phyloP scores from a whole-genome alignment of 2,329 filamentous ascomycete genomes.

The Clonostachys sp. region DNA sequence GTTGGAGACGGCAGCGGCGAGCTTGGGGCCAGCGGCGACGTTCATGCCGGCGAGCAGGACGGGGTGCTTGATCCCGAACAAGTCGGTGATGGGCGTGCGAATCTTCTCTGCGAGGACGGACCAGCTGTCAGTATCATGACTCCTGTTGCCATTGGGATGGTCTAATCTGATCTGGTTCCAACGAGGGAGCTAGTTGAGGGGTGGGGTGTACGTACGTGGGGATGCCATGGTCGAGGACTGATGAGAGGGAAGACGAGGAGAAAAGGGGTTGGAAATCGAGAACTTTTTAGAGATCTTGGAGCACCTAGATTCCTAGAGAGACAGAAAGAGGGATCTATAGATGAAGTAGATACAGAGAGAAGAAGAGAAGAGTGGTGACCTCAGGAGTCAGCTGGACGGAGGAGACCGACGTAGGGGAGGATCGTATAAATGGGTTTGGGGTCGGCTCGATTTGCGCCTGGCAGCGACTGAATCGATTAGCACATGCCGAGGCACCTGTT shows the following conservation, averaged over 20 bases:
- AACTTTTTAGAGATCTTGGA: neutral
- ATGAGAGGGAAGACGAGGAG: neutral
- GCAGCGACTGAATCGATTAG: neutral
- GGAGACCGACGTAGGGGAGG: neutral
- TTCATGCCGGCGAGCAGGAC: constrained; percentile 98
- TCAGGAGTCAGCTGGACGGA: constrained; percentile 5
- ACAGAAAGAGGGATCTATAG: neutral
- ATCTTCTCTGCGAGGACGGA: constrained; percentile 43
- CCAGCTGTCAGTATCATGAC: neutral
- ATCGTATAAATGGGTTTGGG: constrained; percentile 3
- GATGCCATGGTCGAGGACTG: constrained; percentile 4
- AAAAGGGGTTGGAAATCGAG: neutral
- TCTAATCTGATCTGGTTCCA: no score
- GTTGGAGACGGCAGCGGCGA: constrained; percentile 95
- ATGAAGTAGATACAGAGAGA: constrained; percentile 3
- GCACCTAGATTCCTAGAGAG: neutral
- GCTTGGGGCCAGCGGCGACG: constrained; percentile 92
- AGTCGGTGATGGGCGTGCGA: constrained; percentile 87
- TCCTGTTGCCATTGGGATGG: neutral
- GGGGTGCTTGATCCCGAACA: constrained; percentile 97
- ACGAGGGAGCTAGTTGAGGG: neutral
- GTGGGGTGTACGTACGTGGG: constrained; percentile 9
- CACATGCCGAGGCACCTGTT: constrained; percentile 3
- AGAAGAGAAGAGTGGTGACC: neutral
- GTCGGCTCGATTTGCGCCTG: neutral